These are phyloP conservation scores for Fraxinus quadrangulata DNA, from an alignment of 257 asterid genomes.

Conservation along the genomic window DNA sequence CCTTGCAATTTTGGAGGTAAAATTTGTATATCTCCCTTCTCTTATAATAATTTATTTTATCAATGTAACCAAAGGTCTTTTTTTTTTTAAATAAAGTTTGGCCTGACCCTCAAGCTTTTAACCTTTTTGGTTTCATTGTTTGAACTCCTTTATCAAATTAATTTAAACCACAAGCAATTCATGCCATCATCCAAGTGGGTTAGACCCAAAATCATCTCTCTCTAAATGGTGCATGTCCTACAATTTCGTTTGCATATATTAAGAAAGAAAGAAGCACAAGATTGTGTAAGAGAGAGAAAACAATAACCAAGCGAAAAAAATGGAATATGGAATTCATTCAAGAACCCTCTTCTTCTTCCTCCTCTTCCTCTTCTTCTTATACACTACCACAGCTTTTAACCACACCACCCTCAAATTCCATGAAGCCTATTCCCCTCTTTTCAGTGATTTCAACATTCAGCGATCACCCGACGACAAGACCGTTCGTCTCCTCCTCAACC, in stretches of 20 bases:
- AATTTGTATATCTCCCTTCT: too few relatives aligned
- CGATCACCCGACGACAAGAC: slow-evolving; percentile 57
- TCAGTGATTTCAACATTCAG: slow-evolving; percentile 72
- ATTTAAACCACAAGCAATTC: neutral
- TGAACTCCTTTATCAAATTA: neutral
- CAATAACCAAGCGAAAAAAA: neutral
- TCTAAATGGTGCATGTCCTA: too few relatives aligned
- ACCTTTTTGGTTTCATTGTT: neutral
- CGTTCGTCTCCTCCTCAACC: slow-evolving; percentile 77
- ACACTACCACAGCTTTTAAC: slow-evolving; percentile 43
- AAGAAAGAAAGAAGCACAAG: neutral
- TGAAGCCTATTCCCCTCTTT: slow-evolving; percentile 67
- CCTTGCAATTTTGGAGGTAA: too few relatives aligned
- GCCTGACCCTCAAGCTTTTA: neutral
- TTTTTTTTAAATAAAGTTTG: too few relatives aligned
- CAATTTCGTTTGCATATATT: neutral
- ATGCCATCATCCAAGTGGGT: neutral
- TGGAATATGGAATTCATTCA: slow-evolving; percentile 27
- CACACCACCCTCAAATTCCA: slow-evolving; percentile 53
- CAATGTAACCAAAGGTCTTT: too few relatives aligned
- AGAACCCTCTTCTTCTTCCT: slow-evolving; percentile 20
- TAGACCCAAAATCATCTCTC: too few relatives aligned
- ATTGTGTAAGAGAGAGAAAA: neutral
- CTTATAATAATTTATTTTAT: too few relatives aligned
- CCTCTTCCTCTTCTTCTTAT: slow-evolving; percentile 20